Percentiles rank a stretch among this genome's conserved stretches.
Evolutionary conservation across 2,329 filamentous ascomycete genomes (phyloP).

Genomic region (Fusarium sp.): DNA sequence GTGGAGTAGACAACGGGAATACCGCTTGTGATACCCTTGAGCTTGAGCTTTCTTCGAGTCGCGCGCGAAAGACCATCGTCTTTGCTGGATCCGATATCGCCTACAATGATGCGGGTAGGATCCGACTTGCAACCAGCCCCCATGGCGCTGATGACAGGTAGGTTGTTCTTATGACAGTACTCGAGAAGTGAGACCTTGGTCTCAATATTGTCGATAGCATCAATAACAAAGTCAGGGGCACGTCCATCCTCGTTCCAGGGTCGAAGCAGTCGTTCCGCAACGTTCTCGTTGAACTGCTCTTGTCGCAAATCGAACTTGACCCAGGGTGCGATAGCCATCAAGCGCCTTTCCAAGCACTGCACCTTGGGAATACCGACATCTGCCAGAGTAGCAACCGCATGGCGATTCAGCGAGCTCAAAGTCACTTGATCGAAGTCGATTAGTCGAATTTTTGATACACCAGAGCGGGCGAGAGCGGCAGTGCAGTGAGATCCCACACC

Average conservation of each 20-base stretch:
- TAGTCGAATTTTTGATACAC: constrained; percentile 86
- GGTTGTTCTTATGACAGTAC: constrained; percentile 81
- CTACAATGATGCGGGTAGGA: constrained; percentile 85
- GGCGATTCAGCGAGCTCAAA: constrained; percentile 92
- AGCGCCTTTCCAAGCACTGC: constrained; percentile 79
- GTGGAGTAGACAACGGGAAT: constrained; percentile 94
- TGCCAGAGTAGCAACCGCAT: constrained; percentile 91
- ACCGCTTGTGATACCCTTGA: constrained; percentile 81
- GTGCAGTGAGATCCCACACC: constrained; percentile 94
- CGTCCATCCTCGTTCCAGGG: constrained; percentile 71
- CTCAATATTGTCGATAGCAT: constrained; percentile 98
- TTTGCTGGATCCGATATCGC: constrained; percentile 87
- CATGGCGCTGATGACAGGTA: constrained; percentile 94
- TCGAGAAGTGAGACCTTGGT: constrained; percentile 92
- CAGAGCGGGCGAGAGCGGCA: constrained; percentile 86
- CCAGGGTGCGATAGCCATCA: constrained; percentile 93
- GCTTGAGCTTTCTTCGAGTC: constrained; percentile 82
- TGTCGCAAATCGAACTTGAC: constrained; percentile 87
- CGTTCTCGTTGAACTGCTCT: constrained; percentile 80
- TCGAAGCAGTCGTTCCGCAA: constrained; percentile 74
- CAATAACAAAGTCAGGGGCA: constrained; percentile 87
- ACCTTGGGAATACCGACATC: constrained; percentile 97
- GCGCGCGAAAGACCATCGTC: constrained; percentile 90
- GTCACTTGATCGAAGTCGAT: constrained; percentile 99
- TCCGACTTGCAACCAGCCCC: constrained; percentile 94